phyloP scores from a whole-genome alignment of 371 early-diverging fungal species.

The Mucor plumbeus region DNA sequence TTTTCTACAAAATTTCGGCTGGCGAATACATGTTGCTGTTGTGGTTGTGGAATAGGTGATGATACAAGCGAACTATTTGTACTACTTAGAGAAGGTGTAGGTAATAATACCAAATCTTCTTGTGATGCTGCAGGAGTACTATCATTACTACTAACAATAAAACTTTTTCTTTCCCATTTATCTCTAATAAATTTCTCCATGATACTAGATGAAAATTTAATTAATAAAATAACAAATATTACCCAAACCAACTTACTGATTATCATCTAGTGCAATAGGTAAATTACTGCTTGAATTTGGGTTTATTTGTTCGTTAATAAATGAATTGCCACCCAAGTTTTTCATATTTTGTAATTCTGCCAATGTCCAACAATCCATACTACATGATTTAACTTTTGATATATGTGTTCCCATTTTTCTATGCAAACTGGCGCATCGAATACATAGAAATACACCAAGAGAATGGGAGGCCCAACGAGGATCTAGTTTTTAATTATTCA shows the following conservation, averaged over 20 bases:
- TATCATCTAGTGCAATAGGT: conserved; percentile 66
- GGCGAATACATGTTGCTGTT: not conserved
- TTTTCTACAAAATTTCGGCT: not conserved
- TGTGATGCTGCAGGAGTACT: conserved; percentile 4
- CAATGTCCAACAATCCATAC: conserved; percentile 91
- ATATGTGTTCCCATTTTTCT: conserved; percentile 94
- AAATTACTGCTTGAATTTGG: conserved; percentile 65
- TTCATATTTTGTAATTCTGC: conserved; percentile 85
- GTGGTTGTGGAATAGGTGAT: conserved; percentile 12
- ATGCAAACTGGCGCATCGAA: conserved; percentile 92
- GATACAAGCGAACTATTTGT: conserved; percentile 10
- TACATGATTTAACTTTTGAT: conserved; percentile 90
- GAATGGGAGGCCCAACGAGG: conserved; percentile 97
- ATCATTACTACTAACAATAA: not conserved
- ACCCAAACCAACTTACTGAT: conserved; percentile 42
- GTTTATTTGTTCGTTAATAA: conserved; percentile 75
- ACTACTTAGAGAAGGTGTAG: conserved; percentile 7
- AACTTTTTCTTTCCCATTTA: not conserved
- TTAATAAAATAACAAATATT: too few relatives aligned
- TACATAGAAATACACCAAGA: conserved; percentile 92
- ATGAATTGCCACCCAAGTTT: conserved; percentile 78
- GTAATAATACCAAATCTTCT: conserved; percentile 3
- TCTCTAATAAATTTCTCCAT: not conserved
- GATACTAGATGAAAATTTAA: not conserved
- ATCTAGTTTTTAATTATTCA: conserved; percentile 55